A percentile compares a stretch with the other conserved stretches of the same genome.
Evolutionary conservation across 805 yeast species (phyloP).

Genomic region (Sporopachydermia lactativora): DNA sequence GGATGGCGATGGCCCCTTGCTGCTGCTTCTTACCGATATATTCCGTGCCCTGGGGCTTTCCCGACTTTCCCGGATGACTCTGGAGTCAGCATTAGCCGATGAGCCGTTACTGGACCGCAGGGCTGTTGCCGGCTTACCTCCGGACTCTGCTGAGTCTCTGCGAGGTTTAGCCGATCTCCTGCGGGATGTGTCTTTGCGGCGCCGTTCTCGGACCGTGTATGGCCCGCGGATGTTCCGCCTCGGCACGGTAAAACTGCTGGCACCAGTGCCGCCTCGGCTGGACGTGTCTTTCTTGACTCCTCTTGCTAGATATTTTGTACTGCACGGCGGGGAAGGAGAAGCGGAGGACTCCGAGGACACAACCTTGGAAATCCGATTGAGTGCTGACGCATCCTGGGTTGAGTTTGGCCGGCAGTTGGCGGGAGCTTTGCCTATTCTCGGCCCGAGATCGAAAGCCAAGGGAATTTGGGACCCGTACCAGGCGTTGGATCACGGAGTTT

Average conservation of each 20-base stretch:
- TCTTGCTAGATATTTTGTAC: conserved; percentile 20
- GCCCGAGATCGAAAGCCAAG: conserved; percentile 1
- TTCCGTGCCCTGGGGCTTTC: conserved; percentile 33
- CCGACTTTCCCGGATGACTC: conserved; percentile 36
- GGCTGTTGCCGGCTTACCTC: neutral
- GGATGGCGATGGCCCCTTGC: conserved; percentile 47
- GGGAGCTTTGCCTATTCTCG: conserved; percentile 16
- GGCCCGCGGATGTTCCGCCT: neutral
- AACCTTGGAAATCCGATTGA: conserved; percentile 6
- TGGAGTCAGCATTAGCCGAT: conserved; percentile 31
- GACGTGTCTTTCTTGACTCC: conserved; percentile 20
- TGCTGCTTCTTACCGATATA: conserved; percentile 35
- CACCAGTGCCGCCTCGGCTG: conserved; percentile 1
- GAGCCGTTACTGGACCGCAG: neutral
- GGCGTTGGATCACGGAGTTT: conserved; percentile 6
- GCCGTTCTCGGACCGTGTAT: neutral
- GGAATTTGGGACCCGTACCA: conserved; percentile 3
- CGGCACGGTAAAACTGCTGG: neutral
- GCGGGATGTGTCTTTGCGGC: neutral
- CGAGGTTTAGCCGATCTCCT: neutral
- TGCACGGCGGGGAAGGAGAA: conserved; percentile 13
- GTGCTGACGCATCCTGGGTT: conserved; percentile 6
- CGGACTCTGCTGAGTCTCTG: neutral
- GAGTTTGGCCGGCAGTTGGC: conserved; percentile 13
- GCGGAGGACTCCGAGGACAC: conserved; percentile 9